Conservation (phyloP, 2,329 filamentous ascomycete species). For the Neopestalotiopsis sp. region DNA sequence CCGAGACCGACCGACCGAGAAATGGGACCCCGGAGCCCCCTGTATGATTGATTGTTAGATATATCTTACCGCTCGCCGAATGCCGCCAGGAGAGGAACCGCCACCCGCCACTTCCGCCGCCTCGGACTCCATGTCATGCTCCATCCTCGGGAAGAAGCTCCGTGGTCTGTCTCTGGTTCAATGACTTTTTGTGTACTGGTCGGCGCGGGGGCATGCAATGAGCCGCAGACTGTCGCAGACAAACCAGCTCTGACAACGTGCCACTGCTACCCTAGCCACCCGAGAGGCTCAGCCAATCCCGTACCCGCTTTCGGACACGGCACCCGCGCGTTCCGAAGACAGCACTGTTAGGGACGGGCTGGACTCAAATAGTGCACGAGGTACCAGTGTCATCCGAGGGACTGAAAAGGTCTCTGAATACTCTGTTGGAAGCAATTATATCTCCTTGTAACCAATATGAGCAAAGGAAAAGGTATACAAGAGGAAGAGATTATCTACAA, state of each 20-base stretch:
- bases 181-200: no score
- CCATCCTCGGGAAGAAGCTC: neutral
- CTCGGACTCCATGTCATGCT: conserved; percentile 29
- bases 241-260: neutral
- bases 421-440: no score
- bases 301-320: conserved; percentile 24
- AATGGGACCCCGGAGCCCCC: neutral
- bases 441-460: no score
- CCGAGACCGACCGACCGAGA: conserved; percentile 34
- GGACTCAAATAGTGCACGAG: neutral
- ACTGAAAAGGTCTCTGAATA: no score
- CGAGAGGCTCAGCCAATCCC: conserved; percentile 2
- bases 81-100: conserved; percentile 40
- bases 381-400: neutral
- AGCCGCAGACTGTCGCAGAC: neutral
- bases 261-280: neutral
- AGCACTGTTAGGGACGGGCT: neutral
- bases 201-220: neutral
- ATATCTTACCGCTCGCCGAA: conserved; percentile 44
- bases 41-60: conserved; percentile 25
- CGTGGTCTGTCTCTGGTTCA: no score
- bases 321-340: conserved; percentile 43
- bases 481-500: no score
- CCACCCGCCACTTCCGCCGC: conserved; percentile 33
- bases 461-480: no score